Evolutionary conservation across 2,329 filamentous ascomycete genomes (phyloP), one percentile per base, ranked within the genome.

Genomic region (Graphium sp.): DNA sequence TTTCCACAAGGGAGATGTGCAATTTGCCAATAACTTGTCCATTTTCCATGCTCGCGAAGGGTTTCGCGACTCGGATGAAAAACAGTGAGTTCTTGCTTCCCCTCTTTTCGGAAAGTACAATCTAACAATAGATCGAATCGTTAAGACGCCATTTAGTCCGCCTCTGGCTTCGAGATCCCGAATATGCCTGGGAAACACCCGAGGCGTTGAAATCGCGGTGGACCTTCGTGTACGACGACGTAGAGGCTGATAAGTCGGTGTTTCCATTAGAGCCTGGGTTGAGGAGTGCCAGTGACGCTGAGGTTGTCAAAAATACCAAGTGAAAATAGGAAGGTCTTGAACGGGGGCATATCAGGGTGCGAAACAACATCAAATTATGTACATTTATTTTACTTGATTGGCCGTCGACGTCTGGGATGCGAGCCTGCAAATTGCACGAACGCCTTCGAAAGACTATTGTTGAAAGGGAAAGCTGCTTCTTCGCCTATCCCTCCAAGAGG

Each of bases 221-320:
- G 63, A 50, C 58, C 13, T 48, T 54, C 4, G 46, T 74, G 1
- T 75, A 69, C 37, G 49, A 55, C 2, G 60, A 51, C 3, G 55
- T 71, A 4, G 57, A 46, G 3, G 47, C 57, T 0, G 63, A 69
- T 34, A 58, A 52, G 8, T 52, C 63, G 20, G 58, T 69, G 0
- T 65, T 74, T 30, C 67, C 68, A 0, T 46, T 71, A 3, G 62
- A 74, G 39, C 62, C 66, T n/a, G n/a, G n/a, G n/a, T n/a, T n/a
- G n/a, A n/a, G n/a, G n/a, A n/a, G n/a, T n/a, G n/a, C n/a, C n/a
- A n/a, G n/a, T n/a, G n/a, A n/a, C n/a, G n/a, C n/a, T n/a, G n/a
- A n/a, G n/a, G n/a, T n/a, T n/a, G n/a, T n/a, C n/a, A n/a, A n/a
- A n/a, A n/a, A n/a, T n/a, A n/a, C n/a, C n/a, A n/a, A n/a, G n/a